These are phyloP conservation scores for Conoideocrella luteorostrata DNA, from an alignment of 2,329 filamentous ascomycete genomes.

Conservation along the genomic window DNA sequence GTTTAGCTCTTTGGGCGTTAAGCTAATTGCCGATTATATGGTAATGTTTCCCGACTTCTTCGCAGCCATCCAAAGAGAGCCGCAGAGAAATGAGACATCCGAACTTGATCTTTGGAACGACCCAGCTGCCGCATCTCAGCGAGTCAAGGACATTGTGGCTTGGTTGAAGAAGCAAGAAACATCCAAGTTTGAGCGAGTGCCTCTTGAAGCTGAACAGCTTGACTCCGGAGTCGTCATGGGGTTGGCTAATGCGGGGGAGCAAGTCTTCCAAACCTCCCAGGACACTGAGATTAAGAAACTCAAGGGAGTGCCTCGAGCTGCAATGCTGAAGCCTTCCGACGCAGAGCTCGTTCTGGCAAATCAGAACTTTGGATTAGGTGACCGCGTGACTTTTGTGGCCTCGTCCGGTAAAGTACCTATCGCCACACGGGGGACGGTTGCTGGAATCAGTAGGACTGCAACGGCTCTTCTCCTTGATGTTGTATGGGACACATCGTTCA, in stretches of 20 bases:
- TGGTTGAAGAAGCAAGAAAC: constrained; percentile 92
- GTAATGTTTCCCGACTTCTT: constrained; percentile 93
- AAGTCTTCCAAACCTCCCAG: constrained; percentile 44
- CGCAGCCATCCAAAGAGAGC: constrained; percentile 76
- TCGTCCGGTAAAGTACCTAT: constrained; percentile 94
- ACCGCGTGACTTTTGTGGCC: constrained; percentile 87
- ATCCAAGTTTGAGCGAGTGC: constrained; percentile 91
- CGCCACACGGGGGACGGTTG: constrained; percentile 84
- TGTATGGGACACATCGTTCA: constrained; percentile 90
- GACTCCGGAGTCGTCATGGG: constrained; percentile 82
- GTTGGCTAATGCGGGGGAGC: constrained; percentile 71
- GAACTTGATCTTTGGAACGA: constrained; percentile 83
- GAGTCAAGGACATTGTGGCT: constrained; percentile 86
- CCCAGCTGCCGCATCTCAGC: constrained; percentile 61
- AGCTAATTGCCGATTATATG: constrained; percentile 83
- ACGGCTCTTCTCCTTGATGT: constrained; percentile 80
- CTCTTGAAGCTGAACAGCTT: constrained; percentile 90
- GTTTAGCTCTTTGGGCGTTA: constrained; percentile 79
- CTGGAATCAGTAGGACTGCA: constrained; percentile 84
- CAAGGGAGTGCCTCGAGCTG: constrained; percentile 75
- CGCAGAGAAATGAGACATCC: constrained; percentile 74
- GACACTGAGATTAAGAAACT: constrained; percentile 61
- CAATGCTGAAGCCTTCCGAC: constrained; percentile 86
- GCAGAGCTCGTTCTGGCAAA: constrained; percentile 87
- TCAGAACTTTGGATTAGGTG: constrained; percentile 77